Base-by-base conservation (phyloP, 768 basidiomycete genomes). In the Podaxis sp. region DNA sequence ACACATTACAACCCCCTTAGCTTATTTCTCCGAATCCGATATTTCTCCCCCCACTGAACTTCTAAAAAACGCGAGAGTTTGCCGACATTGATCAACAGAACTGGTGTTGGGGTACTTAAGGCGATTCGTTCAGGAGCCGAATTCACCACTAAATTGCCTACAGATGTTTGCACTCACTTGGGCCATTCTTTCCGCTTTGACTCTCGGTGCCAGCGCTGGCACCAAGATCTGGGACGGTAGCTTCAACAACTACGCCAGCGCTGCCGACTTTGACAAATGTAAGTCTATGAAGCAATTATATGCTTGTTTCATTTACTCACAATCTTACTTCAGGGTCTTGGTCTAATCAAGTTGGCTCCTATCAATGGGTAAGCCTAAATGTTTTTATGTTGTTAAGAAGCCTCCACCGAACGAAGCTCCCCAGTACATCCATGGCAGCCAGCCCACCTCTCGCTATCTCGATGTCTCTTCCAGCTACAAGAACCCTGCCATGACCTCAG, bases 341-440 rank as follows among this genome's bases (percentile, higher is more conserved):
- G 82, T 72, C 82, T 6, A 80, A 77, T 71, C 73, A 83, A 74
- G 81, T 84, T 42, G 84, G 83, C 28, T 69, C 75, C 40, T 86
- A 83, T 69, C 85, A 86, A 77, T 87, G 86, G 83, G 81, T 82
- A 68, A 60, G 73, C 49, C n/a, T 36, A 12, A 13, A 40, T 49
- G 38, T 46, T 11, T 15, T 15, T 17, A 1, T 36, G 8, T 28
- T n/a, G 8, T 28, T n/a, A 11, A 0, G 13, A 19, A 48, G 0
- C 13, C 17, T 40, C 49, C 19, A 51, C 63, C 58, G 57, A 15
- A 57, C 40, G 12, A 7, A 48, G 30, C 33, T 26, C 9, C 40
- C 4, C 44, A 78, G 80, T 82, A 82, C 67, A 88, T 88, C 68
- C 84, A 88, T 63, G 86, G 86, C 44, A 77, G 71, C 57, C 71